phyloP scores from a whole-genome alignment of 768 basidiomycete genomes.

The Agaricus blazei region DNA sequence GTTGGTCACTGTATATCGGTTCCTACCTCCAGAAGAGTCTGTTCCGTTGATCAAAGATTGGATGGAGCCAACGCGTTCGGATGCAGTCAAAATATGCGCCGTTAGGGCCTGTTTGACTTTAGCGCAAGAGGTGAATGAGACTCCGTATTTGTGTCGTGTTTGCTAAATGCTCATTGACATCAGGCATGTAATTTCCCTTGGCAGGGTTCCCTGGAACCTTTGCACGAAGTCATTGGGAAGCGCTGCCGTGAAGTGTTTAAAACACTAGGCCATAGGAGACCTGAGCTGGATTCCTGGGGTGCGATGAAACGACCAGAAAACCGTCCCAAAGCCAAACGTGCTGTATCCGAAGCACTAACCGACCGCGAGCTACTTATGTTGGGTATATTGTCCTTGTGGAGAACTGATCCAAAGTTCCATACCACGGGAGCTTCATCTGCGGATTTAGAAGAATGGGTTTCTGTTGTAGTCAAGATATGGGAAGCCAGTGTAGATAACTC shows the following conservation, averaged over 20 bases:
- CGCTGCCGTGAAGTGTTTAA: slow-evolving; percentile 54
- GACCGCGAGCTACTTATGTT: slow-evolving; percentile 71
- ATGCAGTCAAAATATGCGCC: slow-evolving; percentile 74
- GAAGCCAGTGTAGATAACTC: slow-evolving; percentile 57
- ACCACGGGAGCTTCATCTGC: slow-evolving; percentile 36
- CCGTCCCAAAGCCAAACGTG: slow-evolving; percentile 59
- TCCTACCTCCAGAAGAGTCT: slow-evolving; percentile 58
- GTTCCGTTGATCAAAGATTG: slow-evolving; percentile 57
- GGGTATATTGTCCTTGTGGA: slow-evolving; percentile 67
- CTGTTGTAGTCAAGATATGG: slow-evolving; percentile 49
- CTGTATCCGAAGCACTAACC: slow-evolving; percentile 48
- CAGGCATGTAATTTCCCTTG: slow-evolving; percentile 50
- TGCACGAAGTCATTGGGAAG: slow-evolving; percentile 38
- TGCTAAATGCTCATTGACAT: background rate
- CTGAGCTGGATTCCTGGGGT: slow-evolving; percentile 58
- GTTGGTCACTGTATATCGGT: slow-evolving; percentile 67
- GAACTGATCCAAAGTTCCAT: slow-evolving; percentile 50
- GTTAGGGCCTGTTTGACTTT: slow-evolving; percentile 70
- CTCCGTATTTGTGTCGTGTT: background rate
- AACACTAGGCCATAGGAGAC: slow-evolving; percentile 37
- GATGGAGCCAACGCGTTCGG: slow-evolving; percentile 71
- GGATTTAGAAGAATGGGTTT: slow-evolving; percentile 43
- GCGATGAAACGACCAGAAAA: slow-evolving; percentile 45
- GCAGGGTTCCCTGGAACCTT: slow-evolving; percentile 48
- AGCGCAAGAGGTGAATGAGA: slow-evolving; percentile 52